These are phyloP conservation scores for Cymbopogon citratus DNA, from an alignment of 176 grass and related monocot genomes.

Conservation along the genomic window DNA sequence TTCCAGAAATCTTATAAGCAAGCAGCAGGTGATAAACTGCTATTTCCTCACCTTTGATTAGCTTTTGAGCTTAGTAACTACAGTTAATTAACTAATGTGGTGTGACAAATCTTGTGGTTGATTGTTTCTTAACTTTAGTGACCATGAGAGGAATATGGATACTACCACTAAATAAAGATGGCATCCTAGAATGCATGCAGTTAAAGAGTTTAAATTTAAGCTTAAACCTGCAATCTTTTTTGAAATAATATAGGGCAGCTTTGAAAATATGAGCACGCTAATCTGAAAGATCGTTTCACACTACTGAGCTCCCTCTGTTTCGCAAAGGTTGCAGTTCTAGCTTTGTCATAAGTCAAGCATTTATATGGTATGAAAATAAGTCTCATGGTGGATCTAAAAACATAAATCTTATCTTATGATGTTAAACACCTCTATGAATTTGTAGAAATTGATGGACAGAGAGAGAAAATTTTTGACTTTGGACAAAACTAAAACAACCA, in stretches of 20 bases:
- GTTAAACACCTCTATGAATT: background rate
- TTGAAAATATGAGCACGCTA: background rate
- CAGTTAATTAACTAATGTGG: slow-evolving; percentile 15
- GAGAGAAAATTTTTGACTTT: background rate
- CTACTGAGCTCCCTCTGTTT: background rate
- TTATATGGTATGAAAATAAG: background rate
- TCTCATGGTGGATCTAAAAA: background rate
- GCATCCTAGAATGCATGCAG: slow-evolving; percentile 2
- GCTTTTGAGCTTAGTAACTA: background rate
- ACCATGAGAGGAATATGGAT: slow-evolving; percentile 23
- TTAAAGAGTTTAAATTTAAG: slow-evolving; percentile 23
- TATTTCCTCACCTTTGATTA: background rate
- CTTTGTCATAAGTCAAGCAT: background rate
- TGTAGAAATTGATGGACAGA: background rate
- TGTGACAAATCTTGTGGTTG: slow-evolving; percentile 28
- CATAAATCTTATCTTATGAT: background rate
- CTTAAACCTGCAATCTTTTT: slow-evolving; percentile 4
- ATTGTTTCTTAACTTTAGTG: slow-evolving; percentile 11
- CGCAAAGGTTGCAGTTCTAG: background rate
- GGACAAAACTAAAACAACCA: background rate
- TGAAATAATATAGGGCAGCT: background rate
- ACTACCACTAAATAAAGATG: background rate
- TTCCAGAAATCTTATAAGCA: slow-evolving; percentile 72
- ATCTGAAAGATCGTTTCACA: background rate
- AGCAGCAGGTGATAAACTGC: slow-evolving; percentile 59